Conservation (phyloP, 371 early-diverging fungal species). For the Zopfochytrium polystomum region DNA sequence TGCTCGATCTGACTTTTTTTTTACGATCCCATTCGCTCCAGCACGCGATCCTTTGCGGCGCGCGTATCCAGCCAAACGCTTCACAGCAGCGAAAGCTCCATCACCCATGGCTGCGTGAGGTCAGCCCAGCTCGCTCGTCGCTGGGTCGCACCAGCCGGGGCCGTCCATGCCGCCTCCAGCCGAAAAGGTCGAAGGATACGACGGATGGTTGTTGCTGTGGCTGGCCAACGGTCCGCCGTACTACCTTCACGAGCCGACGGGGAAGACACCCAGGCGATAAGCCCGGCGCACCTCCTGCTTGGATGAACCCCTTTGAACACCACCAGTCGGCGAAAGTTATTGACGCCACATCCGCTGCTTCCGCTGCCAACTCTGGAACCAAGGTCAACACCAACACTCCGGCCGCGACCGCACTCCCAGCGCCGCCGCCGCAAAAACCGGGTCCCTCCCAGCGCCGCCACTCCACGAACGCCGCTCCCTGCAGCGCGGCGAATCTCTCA, state of each 20-base stretch:
- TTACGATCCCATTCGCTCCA: too few species aligned
- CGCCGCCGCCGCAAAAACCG: too few species aligned
- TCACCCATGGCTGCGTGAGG: slow-evolving; percentile 20
- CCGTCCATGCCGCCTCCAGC: neutral
- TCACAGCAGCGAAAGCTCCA: slow-evolving; percentile 8
- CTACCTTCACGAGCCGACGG: slow-evolving; percentile 20
- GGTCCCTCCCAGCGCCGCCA: too few species aligned
- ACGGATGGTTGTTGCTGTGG: slow-evolving; percentile 20
- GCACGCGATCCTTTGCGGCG: neutral
- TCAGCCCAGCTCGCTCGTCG: neutral
- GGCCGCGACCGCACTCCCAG: too few species aligned
- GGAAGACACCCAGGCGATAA: slow-evolving; percentile 19
- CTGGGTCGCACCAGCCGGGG: neutral
- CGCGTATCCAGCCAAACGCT: slow-evolving; percentile 10
- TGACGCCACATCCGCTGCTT: too few species aligned
- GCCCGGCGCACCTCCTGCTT: slow-evolving; percentile 5
- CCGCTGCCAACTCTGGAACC: too few species aligned
- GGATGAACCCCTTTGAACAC: too few species aligned
- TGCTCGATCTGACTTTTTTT: neutral
- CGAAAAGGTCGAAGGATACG: slow-evolving; percentile 11
- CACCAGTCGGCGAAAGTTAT: too few species aligned
- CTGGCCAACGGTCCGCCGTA: slow-evolving; percentile 17
- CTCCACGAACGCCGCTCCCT: too few species aligned
- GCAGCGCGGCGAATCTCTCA: too few species aligned
- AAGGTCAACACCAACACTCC: too few species aligned